phyloP scores from a whole-genome alignment of 805 yeast genomes.

The Zygoascus bituminiphila region DNA sequence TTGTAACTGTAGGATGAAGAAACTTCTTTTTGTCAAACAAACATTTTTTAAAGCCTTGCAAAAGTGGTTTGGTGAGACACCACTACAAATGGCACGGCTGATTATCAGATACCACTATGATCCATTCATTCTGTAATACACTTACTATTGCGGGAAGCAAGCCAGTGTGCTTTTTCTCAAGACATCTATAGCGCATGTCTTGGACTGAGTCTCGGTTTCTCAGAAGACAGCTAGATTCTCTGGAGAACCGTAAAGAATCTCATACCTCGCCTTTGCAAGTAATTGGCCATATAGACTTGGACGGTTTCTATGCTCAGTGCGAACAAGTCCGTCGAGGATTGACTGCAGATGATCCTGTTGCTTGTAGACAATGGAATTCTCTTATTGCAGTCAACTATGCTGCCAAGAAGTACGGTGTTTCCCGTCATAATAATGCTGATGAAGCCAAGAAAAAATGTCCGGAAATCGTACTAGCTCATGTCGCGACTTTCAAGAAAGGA shows the following conservation, averaged over 20 bases:
- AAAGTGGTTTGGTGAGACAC: neutral
- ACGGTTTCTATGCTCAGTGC: conserved; percentile 90
- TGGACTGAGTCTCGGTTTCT: conserved; percentile 11
- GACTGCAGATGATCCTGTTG: conserved; percentile 68
- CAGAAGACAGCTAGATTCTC: conserved; percentile 15
- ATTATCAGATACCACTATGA: too few species aligned
- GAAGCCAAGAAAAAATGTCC: conserved; percentile 75
- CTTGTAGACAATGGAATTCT: conserved; percentile 88
- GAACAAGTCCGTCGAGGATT: conserved; percentile 71
- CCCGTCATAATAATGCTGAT: conserved; percentile 63
- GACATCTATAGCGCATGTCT: neutral
- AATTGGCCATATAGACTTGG: conserved; percentile 80
- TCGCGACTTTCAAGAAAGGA: conserved; percentile 88
- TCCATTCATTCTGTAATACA: too few species aligned
- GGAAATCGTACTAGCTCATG: conserved; percentile 68
- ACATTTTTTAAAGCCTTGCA: neutral
- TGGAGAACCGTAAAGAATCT: conserved; percentile 29
- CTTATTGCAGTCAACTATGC: conserved; percentile 78
- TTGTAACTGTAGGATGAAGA: neutral
- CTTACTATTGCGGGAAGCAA: too few species aligned
- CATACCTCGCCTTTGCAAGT: conserved; percentile 64
- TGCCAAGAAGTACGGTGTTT: conserved; percentile 76
- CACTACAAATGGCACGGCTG: too few species aligned
- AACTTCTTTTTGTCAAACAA: neutral
- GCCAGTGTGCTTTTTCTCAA: neutral